A percentile compares a stretch with the other conserved stretches of the same genome.
These are phyloP conservation scores for Xylaria venustula DNA, from an alignment of 495 filamentous ascomycete species.

Conservation along the genomic window DNA sequence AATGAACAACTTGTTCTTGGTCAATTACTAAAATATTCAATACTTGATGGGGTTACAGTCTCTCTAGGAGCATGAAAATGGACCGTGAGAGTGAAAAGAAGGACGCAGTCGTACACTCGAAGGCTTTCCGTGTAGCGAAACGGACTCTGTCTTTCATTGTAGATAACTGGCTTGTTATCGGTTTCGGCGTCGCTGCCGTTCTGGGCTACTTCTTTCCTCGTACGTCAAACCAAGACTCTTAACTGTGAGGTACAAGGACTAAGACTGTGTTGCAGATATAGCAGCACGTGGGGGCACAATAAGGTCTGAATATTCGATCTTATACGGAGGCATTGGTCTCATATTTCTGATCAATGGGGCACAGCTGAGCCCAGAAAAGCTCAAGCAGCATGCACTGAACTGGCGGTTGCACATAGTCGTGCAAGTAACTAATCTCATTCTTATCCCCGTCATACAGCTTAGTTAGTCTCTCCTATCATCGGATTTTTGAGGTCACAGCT, in stretches of 20 bases:
- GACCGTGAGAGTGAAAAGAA: not conserved
- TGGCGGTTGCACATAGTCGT: slow-evolving; percentile 54
- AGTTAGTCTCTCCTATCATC: slow-evolving; percentile 16
- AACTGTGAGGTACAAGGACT: not conserved
- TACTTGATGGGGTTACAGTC: not conserved
- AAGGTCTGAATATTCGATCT: slow-evolving; percentile 51
- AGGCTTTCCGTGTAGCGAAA: slow-evolving; percentile 5
- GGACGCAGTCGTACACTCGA: slow-evolving; percentile 20
- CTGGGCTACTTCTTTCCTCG: slow-evolving; percentile 53
- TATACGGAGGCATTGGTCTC: slow-evolving; percentile 53
- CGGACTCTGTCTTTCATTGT: slow-evolving; percentile 37
- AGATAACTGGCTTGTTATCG: slow-evolving; percentile 57
- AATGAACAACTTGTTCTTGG: too few species aligned
- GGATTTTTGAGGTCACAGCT: slow-evolving; percentile 4
- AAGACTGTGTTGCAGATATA: slow-evolving; percentile 32
- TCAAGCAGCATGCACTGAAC: slow-evolving; percentile 47
- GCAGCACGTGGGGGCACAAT: slow-evolving; percentile 54
- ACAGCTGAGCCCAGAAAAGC: slow-evolving; percentile 52
- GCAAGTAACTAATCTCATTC: slow-evolving; percentile 50
- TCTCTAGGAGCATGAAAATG: not conserved
- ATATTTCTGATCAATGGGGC: slow-evolving; percentile 57
- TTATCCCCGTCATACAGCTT: slow-evolving; percentile 46
- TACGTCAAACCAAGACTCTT: slow-evolving; percentile 22
- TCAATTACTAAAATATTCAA: not conserved
- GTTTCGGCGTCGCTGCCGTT: slow-evolving; percentile 49